Evolutionary conservation across 2,329 filamentous ascomycete genomes (phyloP), one percentile per base, ranked within the genome.

Genomic region (Phoma sp.): DNA sequence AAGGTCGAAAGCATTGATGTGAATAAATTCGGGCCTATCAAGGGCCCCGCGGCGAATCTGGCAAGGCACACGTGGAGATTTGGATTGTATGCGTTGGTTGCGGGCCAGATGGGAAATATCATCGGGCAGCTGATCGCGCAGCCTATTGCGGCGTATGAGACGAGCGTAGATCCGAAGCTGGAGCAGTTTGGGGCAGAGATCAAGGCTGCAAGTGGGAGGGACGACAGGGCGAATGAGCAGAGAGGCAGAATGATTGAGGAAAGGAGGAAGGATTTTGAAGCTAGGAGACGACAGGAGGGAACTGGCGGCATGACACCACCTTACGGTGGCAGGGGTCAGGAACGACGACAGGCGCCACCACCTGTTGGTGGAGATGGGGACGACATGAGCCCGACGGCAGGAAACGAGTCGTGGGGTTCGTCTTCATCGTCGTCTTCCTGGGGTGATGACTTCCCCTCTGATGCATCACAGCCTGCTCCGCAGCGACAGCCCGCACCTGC

Each of bases 321-420:
- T 58, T 76, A 41, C 71, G 74, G 35, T 65, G 76, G 57, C 17
- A 27, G 66, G 58, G 61, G 60, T 61, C 31, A 67, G 53, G 35
- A 51, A n/a, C 17, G 22, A 9, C 37, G 29, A 13, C 51, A 55
- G 22, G 54, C 64, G 60, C 43, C 51, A 51, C 39, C 56, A 36
- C 6, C 9, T 32, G 51, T 37, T 22, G 48, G 46, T 21, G 48
- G 32, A 5, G 69, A 64, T 21, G 75, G 79, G 50, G 78, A 80
- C 49, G 77, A 80, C 44, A 76, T 76, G 70, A 77, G 73, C 24
- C 78, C 78, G 2, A 78, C 76, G 2, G 68, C 76, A 9, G 76
- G 76, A 2, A 76, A 76, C 35, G 74, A 74, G 45, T 24, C 69
- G 6, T 73, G 73, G 62, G 57, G 61, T 17, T 38, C 54, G 3